Evolutionary conservation across 2,329 filamentous ascomycete genomes (phyloP).

Genomic region (Monosporascus sp.): DNA sequence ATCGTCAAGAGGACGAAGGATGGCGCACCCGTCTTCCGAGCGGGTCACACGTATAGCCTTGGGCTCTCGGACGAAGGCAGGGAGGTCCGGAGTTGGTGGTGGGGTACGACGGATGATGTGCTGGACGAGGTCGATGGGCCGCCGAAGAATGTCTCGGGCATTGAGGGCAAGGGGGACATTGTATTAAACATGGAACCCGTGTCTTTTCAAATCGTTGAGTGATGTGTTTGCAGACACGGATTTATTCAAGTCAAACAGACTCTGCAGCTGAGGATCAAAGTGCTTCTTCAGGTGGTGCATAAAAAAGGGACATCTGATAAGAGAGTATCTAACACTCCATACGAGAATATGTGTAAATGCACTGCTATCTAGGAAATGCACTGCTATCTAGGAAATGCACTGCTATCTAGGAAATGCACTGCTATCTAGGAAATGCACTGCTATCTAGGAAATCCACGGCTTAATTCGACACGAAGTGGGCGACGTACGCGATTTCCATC

Average conservation of each 20-base stretch:
- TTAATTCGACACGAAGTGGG: conserved; percentile 23
- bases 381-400: no score
- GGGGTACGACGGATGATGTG: conserved; percentile 1
- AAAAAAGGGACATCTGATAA: no score
- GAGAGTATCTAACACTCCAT: no score
- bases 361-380: no score
- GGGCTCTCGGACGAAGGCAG: conserved; percentile 2
- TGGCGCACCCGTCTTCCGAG: neutral
- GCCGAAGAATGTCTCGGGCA: neutral
- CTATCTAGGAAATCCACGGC: neutral
- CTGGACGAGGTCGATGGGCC: neutral
- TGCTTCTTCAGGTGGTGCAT: no score
- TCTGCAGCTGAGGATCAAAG: no score
- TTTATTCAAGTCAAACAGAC: no score
- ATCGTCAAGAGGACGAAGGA: conserved; percentile 1
- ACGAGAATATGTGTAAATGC: no score
- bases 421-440: no score
- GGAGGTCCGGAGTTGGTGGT: conserved; percentile 1
- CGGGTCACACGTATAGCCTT: conserved; percentile 1
- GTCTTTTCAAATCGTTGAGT: neutral
- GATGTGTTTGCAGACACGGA: no score
- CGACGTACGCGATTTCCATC: conserved; percentile 51
- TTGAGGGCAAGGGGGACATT: neutral
- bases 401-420: no score
- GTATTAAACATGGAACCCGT: neutral